Evolutionary conservation across 2,329 filamentous ascomycete species (phyloP), one percentile per base, ranked within the genome.

Genomic region (Colletotrichum horii): DNA sequence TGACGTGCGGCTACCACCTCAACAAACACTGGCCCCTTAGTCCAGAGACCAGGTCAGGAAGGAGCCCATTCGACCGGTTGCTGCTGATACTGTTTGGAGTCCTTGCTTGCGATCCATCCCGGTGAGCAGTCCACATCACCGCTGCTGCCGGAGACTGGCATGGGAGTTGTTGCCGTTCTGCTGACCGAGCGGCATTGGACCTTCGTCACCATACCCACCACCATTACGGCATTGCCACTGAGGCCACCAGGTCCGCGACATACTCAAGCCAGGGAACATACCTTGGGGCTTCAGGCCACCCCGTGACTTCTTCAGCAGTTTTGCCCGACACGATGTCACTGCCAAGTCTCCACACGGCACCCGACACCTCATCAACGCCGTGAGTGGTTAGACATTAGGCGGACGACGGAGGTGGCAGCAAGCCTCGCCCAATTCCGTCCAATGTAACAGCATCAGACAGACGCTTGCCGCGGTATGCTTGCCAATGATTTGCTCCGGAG

Each of bases 381-480:
- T 32, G 48, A 48, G 14, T 58, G 43, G 43, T 36, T 30, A 64
- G 22, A 19, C 19, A 38, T 60, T 52, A 55, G 72, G 61, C 52
- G 36, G 48, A 66, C 52, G 28, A 52, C 16, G n/a, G 43, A 52
- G 61, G 67, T 36, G 43, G 24, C 34, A 66, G 60, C 22, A 30
- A 36, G 60, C 26, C 67, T 52, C 66, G 48, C 48, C n/a, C 67
- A 52, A 32, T 16, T 48, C 60, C 66, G 15, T 60, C 24, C 19
- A 28, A 66, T 66, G 67, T 36, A 30, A 71, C 71, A 28, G 61
- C 62, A 55, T 71, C 48, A 61, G 48, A 74, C 67, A 71, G 70
- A 22, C 67, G 28, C 67, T 32, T 22, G 11, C 26, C 68, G 34
- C 67, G 48, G 66, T 64, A 70, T 74, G 71, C 48, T 70, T 71